Conservation (phyloP, 306 rosid species). For the Quercus wislizeni region DNA sequence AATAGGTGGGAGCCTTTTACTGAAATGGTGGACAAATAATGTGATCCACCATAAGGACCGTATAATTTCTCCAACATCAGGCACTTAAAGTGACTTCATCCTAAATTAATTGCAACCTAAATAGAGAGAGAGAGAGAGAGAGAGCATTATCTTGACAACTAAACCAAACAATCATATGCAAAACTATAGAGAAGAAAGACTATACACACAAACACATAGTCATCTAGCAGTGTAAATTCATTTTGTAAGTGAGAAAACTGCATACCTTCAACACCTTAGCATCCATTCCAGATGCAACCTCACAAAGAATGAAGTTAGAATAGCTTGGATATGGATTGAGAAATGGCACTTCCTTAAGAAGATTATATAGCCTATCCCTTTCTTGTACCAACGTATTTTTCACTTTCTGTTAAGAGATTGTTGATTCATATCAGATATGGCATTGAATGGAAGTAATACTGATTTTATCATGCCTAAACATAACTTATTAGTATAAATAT, state of each 20-base stretch:
- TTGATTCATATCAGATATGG: conserved; percentile 28
- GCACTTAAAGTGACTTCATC: neutral
- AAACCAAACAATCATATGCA: too few relatives aligned
- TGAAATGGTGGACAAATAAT: too few relatives aligned
- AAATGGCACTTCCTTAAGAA: conserved; percentile 69
- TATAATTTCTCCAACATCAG: neutral
- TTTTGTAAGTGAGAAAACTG: neutral
- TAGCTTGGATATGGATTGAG: conserved; percentile 81
- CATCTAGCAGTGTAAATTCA: neutral
- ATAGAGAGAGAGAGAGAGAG: neutral
- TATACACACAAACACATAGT: neutral
- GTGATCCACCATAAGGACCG: too few relatives aligned
- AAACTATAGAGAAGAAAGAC: too few relatives aligned
- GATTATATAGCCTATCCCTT: conserved; percentile 68
- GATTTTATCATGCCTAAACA: neutral
- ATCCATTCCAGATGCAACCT: conserved; percentile 75
- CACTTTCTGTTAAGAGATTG: conserved; percentile 56
- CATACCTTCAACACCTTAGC: conserved; percentile 89
- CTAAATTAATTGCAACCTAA: too few relatives aligned
- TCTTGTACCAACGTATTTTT: conserved; percentile 79
- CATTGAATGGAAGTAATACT: neutral
- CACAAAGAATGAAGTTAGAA: conserved; percentile 94
- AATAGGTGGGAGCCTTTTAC: too few relatives aligned
- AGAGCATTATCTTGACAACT: neutral
- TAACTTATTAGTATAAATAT: neutral